Conservation (phyloP, 169 alveolate genomes). For the Plasmodium coatneyi region DNA sequence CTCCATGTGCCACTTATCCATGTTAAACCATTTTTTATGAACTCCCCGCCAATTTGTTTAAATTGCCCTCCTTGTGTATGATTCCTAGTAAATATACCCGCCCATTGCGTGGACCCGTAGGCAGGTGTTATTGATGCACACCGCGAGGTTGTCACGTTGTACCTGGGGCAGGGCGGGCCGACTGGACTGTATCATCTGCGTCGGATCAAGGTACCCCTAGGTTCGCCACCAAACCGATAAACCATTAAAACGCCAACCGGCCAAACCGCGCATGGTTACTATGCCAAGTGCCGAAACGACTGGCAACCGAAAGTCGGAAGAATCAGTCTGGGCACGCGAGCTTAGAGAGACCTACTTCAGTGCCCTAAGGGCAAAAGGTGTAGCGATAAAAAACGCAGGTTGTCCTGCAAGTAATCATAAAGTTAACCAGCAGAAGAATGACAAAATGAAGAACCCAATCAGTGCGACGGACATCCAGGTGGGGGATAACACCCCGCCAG, state of each 20-base stretch:
- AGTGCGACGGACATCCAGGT: not conserved
- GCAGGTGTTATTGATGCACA: not conserved
- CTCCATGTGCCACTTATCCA: not conserved
- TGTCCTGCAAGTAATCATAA: not conserved
- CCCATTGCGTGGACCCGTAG: not conserved
- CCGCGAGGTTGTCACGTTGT: not conserved
- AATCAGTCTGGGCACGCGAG: not conserved
- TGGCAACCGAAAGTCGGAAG: not conserved
- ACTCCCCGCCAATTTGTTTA: not conserved
- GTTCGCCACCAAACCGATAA: not conserved
- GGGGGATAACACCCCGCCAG: not conserved
- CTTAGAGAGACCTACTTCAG: not conserved
- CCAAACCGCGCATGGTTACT: not conserved
- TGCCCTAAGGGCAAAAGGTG: not conserved
- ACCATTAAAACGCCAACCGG: not conserved
- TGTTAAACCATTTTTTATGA: not conserved
- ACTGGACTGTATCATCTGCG: not conserved
- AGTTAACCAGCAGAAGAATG: not conserved
- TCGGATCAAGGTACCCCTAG: not conserved
- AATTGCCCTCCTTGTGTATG: not conserved
- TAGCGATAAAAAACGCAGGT: not conserved
- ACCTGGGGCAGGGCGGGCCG: not conserved
- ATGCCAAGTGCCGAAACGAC: not conserved
- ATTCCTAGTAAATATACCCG: not conserved
- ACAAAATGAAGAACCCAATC: not conserved